Conservation (phyloP, 2,329 filamentous ascomycete species). For the Alternaria panax region DNA sequence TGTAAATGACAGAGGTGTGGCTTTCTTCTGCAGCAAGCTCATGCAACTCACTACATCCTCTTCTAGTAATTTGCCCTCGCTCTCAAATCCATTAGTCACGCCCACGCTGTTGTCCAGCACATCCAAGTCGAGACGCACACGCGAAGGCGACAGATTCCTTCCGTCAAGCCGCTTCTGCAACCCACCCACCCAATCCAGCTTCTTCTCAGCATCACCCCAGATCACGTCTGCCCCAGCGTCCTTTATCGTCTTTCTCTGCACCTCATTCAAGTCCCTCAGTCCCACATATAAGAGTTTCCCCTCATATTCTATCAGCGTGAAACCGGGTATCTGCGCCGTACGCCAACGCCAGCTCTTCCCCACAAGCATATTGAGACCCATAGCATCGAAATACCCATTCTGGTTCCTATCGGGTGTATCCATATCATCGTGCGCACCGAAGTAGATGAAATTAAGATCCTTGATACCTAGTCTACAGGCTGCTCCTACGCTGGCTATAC, state of each 20-base stretch:
- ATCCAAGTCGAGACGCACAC: background rate
- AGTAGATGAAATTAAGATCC: conserved; percentile 50
- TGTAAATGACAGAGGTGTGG: conserved; percentile 13
- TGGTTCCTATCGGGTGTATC: conserved; percentile 47
- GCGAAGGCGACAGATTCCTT: background rate
- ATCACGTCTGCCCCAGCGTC: conserved; percentile 1
- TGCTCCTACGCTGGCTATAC: conserved; percentile 47
- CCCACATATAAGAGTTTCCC: background rate
- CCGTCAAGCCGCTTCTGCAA: background rate
- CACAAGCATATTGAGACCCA: conserved; percentile 49
- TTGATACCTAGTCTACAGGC: conserved; percentile 45
- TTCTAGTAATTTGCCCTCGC: background rate
- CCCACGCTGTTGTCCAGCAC: background rate
- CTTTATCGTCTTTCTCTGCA: background rate
- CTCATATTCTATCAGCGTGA: conserved; percentile 20
- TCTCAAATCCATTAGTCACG: background rate
- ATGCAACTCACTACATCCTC: background rate
- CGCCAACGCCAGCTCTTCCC: conserved; percentile 44
- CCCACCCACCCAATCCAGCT: background rate
- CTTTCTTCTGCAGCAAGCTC: conserved; percentile 5
- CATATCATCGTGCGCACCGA: conserved; percentile 56
- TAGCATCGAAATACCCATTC: conserved; percentile 51
- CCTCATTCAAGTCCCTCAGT: background rate
- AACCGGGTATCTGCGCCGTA: conserved; percentile 45
- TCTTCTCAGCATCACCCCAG: background rate